Conservation (phyloP, 495 filamentous ascomycete genomes). For the Halenospora varia region DNA sequence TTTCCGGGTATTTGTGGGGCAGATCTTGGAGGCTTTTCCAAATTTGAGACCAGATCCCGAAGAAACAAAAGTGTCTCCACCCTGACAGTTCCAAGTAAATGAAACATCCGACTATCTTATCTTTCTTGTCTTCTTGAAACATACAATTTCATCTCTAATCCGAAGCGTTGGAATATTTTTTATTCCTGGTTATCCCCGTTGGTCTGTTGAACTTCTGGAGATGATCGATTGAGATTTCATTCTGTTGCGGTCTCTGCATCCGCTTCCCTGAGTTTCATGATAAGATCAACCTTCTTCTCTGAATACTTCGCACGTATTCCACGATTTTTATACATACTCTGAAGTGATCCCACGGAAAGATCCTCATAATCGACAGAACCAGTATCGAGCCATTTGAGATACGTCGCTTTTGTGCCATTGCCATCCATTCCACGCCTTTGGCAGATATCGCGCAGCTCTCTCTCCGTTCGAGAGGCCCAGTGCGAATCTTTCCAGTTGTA, state of each 20-base stretch:
- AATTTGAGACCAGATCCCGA: too few relatives aligned
- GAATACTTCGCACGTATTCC: background rate
- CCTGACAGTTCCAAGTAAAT: too few relatives aligned
- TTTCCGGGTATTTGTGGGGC: background rate
- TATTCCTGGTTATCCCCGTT: too few relatives aligned
- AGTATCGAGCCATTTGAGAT: conserved; percentile 17
- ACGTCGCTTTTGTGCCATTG: conserved; percentile 5
- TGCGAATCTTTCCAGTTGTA: conserved; percentile 14
- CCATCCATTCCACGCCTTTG: conserved; percentile 6
- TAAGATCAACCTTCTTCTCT: conserved; percentile 13
- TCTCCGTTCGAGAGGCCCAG: conserved; percentile 11
- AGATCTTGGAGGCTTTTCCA: too few relatives aligned
- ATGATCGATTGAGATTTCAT: background rate
- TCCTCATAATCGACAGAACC: conserved; percentile 10
- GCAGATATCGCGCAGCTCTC: conserved; percentile 11
- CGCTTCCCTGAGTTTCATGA: conserved; percentile 1
- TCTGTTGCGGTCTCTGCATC: background rate
- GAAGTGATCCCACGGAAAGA: background rate
- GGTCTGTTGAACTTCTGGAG: too few relatives aligned
- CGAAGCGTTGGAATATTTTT: background rate
- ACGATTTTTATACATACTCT: background rate
- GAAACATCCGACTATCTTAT: background rate
- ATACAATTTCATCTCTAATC: background rate
- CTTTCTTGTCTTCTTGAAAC: background rate
- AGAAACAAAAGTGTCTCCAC: too few relatives aligned